Evolutionary conservation across 2,329 filamentous ascomycete genomes (phyloP).

Genomic region (Coniochaeta prunicola): DNA sequence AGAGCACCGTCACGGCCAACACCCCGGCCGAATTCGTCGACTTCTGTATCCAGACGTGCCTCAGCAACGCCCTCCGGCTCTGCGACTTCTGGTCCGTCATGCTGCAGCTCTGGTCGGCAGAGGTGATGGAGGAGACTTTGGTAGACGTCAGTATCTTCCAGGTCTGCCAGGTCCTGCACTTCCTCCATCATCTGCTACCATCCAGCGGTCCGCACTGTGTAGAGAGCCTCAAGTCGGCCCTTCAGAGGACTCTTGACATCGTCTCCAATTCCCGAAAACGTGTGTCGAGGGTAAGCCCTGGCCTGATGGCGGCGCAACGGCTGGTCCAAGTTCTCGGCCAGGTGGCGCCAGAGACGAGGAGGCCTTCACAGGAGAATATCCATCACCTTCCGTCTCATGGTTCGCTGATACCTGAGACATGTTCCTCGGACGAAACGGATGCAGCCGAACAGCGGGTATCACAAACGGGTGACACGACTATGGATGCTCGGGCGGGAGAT

Average conservation of each 20-base stretch:
- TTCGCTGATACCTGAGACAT: neutral
- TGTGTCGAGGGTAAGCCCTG: neutral
- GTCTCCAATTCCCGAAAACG: neutral
- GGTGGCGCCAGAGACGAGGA: neutral
- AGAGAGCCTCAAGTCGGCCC: neutral
- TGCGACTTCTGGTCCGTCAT: neutral
- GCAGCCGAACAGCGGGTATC: neutral
- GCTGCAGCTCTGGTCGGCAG: neutral
- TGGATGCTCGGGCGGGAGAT: neutral
- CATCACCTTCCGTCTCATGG: neutral
- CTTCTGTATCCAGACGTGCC: neutral
- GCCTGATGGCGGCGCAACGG: neutral
- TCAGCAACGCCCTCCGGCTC: neutral
- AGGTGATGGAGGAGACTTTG: neutral
- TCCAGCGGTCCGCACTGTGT: neutral
- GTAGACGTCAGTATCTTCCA: neutral
- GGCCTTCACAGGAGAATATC: neutral
- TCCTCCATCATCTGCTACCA: neutral
- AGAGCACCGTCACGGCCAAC: neutral
- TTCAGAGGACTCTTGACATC: neutral
- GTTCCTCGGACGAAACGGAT: neutral
- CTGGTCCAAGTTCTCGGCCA: neutral
- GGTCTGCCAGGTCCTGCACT: neutral
- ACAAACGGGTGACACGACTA: neutral
- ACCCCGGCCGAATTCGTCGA: neutral